Evolutionary conservation across 768 basidiomycete genomes (phyloP).

Genomic region (Termitomyces sp.): DNA sequence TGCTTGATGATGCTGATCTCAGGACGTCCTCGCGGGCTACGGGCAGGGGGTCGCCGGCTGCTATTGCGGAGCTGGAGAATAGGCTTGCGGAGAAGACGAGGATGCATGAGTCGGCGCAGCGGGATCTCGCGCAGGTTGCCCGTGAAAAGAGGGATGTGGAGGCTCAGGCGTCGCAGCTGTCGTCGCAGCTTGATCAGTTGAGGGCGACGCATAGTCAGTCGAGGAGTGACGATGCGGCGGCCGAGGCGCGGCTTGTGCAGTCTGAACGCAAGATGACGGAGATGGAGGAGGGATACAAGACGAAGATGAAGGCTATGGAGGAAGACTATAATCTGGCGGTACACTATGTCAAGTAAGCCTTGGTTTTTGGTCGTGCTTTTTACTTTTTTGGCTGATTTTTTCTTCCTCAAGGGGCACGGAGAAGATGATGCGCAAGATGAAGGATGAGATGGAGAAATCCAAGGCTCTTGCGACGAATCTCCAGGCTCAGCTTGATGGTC

Average conservation of each 20-base stretch:
- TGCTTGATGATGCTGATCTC: conserved; percentile 67
- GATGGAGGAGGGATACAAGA: conserved; percentile 72
- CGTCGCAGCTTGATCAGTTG: conserved; percentile 61
- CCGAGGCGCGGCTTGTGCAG: conserved; percentile 45
- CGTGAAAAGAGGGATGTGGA: conserved; percentile 75
- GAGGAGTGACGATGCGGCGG: conserved; percentile 21
- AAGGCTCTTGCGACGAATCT: conserved; percentile 76
- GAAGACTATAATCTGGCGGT: conserved; percentile 96
- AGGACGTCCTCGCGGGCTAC: conserved; percentile 36
- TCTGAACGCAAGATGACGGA: conserved; percentile 78
- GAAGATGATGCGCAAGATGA: conserved; percentile 96
- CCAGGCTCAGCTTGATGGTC: conserved; percentile 82
- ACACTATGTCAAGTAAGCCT: conserved; percentile 89
- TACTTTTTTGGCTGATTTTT: conserved; percentile 5
- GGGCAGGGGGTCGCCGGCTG: conserved; percentile 34
- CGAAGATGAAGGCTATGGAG: conserved; percentile 84
- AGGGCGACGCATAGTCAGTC: conserved; percentile 56
- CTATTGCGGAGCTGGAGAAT: conserved; percentile 69
- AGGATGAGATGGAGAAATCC: conserved; percentile 91
- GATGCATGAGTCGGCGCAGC: conserved; percentile 68
- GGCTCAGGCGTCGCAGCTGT: conserved; percentile 57
- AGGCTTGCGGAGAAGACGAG: conserved; percentile 70
- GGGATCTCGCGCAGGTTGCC: conserved; percentile 62
- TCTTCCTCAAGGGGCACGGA: conserved; percentile 73
- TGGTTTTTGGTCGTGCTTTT: conserved; percentile 2